Base-by-base conservation (phyloP, 129 eudicot species). In the Lonicera japonica region DNA sequence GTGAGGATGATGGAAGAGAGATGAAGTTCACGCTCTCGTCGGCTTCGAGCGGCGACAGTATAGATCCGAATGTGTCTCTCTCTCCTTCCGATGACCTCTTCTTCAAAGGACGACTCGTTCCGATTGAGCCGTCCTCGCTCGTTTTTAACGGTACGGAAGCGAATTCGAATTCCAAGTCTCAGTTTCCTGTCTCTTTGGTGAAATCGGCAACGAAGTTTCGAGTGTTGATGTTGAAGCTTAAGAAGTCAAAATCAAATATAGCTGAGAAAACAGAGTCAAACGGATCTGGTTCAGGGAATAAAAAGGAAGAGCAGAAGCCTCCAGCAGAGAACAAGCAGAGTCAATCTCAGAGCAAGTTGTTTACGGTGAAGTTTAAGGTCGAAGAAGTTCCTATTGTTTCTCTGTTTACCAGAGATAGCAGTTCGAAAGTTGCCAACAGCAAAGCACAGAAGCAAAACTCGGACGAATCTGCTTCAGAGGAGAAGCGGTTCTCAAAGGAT, bases 21-120 rank as follows among this genome's bases (percentile, higher is more conserved):
- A 29, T 77, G 25, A 85, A 87, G 54, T 82, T 83, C n/a, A 58
- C 81, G 48, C 73, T 80, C 0, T 11, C 79, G 43, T 66, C 84
- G 3, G 21, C 73, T 58, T 77, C 84, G 4, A 75, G 79, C 61
- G 70, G 67, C 19, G 81, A 78, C 5, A 62, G 72, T 46, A 56
- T 73, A 51, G 84, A 75, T 15, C 77, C 69, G 29, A 83, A 80
- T 22, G 58, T 72, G 0, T 61, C 82, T 0, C 60, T 69, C 9
- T 80, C 90, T 60, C 91, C 91, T 2, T 78, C 86, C 13, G 90
- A 90, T 39, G 89, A 81, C 11, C 43, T 83, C 67, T 79, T 86
- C 48, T 86, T 83, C 77, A 90, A 90, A 53, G 97, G 89, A 11
- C 25, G 73, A 5, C 64, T 82, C 7, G 75, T 81, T 23, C 80